Evolutionary conservation across 2,329 filamentous ascomycete species (phyloP), one percentile per base, ranked within the genome.

Genomic region (Xylariales sp.): DNA sequence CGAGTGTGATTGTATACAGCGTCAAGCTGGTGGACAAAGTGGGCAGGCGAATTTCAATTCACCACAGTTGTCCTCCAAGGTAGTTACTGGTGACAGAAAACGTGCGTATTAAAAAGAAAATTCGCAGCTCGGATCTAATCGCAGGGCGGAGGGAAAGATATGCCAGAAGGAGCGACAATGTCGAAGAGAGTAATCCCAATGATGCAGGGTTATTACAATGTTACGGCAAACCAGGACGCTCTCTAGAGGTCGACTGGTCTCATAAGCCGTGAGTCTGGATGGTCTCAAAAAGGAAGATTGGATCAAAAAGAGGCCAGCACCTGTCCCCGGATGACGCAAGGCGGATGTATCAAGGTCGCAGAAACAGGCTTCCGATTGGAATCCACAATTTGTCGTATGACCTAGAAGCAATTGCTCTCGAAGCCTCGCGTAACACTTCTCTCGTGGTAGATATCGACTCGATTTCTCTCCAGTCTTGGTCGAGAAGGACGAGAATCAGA

Each of bases 131-230:
- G n/a, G n/a, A n/a, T n/a, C n/a, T n/a, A n/a, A n/a, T n/a, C n/a
- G n/a, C n/a, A n/a, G 17, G 27, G 10, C 14, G 20, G n/a, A 21
- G 27, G 11, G 16, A 25, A 40, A 24, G 29, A 33, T 30, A 21
- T 15, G 25, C 21, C 25, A 24, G 40, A 45, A 40, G 40, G 40
- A 45, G 33, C 38, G 40, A 42, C 38, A 33, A 31, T 40, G 35
- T 45, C 42, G 40, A 45, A 45, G 29, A 21, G 33, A 42, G 40
- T 33, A 40, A 45, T 34, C 37, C 42, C 36, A 36, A 7, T n/a
- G 27, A 17, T 17, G 37, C 24, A 32, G 36, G 21, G 37, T 33
- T 40, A 40, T 45, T 45, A 45, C 42, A 45, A 45, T 27, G 19
- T 24, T 15, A 36, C 34, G 34, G 40, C 40, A 29, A 14, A 28